Percentiles rank a stretch among this genome's conserved stretches.
Conservation (phyloP, 306 rosid genomes). For the Vicia sativa region DNA sequence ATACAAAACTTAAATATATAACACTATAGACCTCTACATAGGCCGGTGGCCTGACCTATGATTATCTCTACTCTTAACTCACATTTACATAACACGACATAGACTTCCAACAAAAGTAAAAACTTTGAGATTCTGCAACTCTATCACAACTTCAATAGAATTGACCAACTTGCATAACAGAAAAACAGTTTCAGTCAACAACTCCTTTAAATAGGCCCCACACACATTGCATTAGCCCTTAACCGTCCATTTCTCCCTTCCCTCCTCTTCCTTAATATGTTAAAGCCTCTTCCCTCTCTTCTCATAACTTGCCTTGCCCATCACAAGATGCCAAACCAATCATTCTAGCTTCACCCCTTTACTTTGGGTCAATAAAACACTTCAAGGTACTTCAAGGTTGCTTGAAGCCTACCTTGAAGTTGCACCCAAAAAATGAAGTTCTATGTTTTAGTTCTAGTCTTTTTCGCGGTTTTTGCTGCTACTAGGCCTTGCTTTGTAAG, state of each 20-base stretch:
- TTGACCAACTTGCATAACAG: too few relatives aligned
- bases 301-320: slow-evolving; percentile 28
- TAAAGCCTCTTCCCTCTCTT: slow-evolving; percentile 29
- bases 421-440: slow-evolving; percentile 49
- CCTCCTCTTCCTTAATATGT: slow-evolving; percentile 39
- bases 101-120: too few relatives aligned
- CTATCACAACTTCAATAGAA: too few relatives aligned
- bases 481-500: slow-evolving; percentile 39
- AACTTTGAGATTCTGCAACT: too few relatives aligned
- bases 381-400: slow-evolving; percentile 37
- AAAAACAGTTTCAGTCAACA: slow-evolving; percentile 53
- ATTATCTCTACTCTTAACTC: too few relatives aligned
- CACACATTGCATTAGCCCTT: slow-evolving; percentile 39
- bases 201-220: slow-evolving; percentile 53
- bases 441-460: slow-evolving; percentile 30
- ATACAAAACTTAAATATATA: too few relatives aligned
- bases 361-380: slow-evolving; percentile 32
- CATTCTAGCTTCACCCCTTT: slow-evolving; percentile 52
- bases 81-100: too few relatives aligned
- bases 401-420: slow-evolving; percentile 28
- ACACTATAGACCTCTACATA: too few relatives aligned
- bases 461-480: slow-evolving; percentile 42
- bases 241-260: slow-evolving; percentile 67
- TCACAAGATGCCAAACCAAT: slow-evolving; percentile 59
- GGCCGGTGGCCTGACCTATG: too few relatives aligned